These are phyloP conservation scores for Hevea brasiliensis DNA, from an alignment of 345 rosid species.

Conservation along the genomic window DNA sequence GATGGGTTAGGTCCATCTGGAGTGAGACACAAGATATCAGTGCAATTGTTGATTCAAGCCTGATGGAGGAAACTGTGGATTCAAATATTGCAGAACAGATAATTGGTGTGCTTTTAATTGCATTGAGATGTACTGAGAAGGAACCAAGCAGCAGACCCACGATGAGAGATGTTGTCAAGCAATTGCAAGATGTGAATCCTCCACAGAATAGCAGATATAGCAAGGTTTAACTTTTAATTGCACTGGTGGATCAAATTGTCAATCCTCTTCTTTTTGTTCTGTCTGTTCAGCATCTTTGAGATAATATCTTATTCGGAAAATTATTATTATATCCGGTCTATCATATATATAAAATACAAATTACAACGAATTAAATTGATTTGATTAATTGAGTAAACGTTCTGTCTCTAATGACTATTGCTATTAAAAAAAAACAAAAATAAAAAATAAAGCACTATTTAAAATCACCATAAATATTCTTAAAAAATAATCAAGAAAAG, in stretches of 20 bases:
- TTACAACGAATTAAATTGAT: no score
- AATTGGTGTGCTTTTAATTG: constrained; percentile 41
- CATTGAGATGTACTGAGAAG: constrained; percentile 60
- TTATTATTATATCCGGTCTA: no score
- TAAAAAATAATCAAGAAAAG: no score
- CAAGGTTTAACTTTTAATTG: not conserved
- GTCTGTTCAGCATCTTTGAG: no score
- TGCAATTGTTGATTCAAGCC: constrained; percentile 44
- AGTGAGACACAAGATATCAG: constrained; percentile 30
- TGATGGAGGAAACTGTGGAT: constrained; percentile 48
- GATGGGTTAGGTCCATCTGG: constrained; percentile 54
- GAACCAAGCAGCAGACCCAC: constrained; percentile 60
- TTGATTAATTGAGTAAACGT: no score
- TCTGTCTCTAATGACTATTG: no score
- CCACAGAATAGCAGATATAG: not conserved
- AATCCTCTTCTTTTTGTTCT: not conserved
- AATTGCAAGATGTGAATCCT: constrained; percentile 27
- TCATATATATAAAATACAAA: no score
- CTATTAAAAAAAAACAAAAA: no score
- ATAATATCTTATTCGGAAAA: no score
- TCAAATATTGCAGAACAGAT: constrained; percentile 49
- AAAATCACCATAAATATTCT: no score
- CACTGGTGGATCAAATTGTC: no score
- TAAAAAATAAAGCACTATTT: no score
- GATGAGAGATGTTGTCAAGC: constrained; percentile 70